Evolutionary conservation across 768 basidiomycete species (phyloP).

Genomic region (Rhodocollybia butyracea): DNA sequence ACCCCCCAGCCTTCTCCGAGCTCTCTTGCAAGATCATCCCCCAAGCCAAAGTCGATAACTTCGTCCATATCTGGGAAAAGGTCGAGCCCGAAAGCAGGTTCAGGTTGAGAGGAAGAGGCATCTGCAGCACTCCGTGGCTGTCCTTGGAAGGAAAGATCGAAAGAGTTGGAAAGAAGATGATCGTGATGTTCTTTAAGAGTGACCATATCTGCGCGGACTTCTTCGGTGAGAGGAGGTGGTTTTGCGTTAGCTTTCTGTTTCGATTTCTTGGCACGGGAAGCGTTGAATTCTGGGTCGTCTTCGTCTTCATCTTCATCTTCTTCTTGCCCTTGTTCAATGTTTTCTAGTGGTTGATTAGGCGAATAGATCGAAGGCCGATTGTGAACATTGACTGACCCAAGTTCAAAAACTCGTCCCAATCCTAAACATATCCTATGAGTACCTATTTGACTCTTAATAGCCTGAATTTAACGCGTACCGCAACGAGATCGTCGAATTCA

Average conservation of each 20-base stretch:
- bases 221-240: slow-evolving; percentile 33
- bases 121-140: slow-evolving; percentile 28
- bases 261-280: not conserved
- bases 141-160: slow-evolving; percentile 56
- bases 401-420: slow-evolving; percentile 63
- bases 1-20: slow-evolving; percentile 69
- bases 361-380: not conserved
- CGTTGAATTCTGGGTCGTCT: slow-evolving; percentile 37
- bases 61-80: slow-evolving; percentile 51
- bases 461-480: slow-evolving; percentile 50
- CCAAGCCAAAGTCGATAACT: slow-evolving; percentile 58
- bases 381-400: slow-evolving; percentile 33
- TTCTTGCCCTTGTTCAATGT: not conserved
- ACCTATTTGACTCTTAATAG: no score
- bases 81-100: slow-evolving; percentile 44
- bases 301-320: slow-evolving; percentile 49
- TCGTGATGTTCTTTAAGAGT: slow-evolving; percentile 74
- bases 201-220: slow-evolving; percentile 48
- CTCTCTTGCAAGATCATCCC: slow-evolving; percentile 73
- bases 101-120: slow-evolving; percentile 55
- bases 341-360: slow-evolving; percentile 23
- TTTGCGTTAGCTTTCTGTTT: slow-evolving; percentile 24
- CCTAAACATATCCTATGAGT: no score
- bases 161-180: slow-evolving; percentile 61
- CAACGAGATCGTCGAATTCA: slow-evolving; percentile 65